Evolutionary conservation across 2,329 filamentous ascomycete species (phyloP).

Genomic region (Xylaria polymorpha): DNA sequence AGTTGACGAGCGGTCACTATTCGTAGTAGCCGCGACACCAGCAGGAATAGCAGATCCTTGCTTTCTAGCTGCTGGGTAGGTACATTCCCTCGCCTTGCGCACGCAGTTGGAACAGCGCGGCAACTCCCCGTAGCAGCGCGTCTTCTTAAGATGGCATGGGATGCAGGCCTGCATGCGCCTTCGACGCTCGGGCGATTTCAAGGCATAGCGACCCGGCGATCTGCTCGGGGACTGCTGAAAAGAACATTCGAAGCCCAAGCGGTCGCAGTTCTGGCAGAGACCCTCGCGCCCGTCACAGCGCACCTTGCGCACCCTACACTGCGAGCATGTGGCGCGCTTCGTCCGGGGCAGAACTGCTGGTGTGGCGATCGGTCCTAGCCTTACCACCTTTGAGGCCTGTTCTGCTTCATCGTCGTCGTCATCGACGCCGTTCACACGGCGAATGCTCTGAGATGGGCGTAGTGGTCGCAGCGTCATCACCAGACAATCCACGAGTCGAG

Average conservation of each 20-base stretch:
- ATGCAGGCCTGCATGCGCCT: slow-evolving; percentile 50
- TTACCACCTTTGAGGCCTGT: background rate
- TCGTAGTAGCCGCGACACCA: background rate
- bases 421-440: slow-evolving; percentile 9
- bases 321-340: slow-evolving; percentile 47
- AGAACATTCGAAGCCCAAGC: slow-evolving; percentile 52
- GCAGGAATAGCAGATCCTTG: background rate
- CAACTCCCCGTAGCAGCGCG: slow-evolving; percentile 48
- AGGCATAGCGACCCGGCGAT: slow-evolving; percentile 41
- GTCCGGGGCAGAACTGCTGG: slow-evolving; percentile 26
- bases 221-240: slow-evolving; percentile 46
- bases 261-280: slow-evolving; percentile 51
- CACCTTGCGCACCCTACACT: slow-evolving; percentile 48
- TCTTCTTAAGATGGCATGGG: slow-evolving; percentile 48
- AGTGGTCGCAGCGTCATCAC: slow-evolving; percentile 46
- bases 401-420: background rate
- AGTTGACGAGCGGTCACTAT: slow-evolving; percentile 7
- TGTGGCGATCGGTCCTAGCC: slow-evolving; percentile 19
- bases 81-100: slow-evolving; percentile 44
- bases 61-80: slow-evolving; percentile 42
- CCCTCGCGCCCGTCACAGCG: slow-evolving; percentile 50
- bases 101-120: slow-evolving; percentile 48
- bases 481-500: background rate
- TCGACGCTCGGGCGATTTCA: slow-evolving; percentile 46
- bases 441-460: slow-evolving; percentile 42